Percentiles rank a stretch among this genome's conserved stretches.
phyloP scores from a whole-genome alignment of 768 basidiomycete species.

The Auricularia sp. region DNA sequence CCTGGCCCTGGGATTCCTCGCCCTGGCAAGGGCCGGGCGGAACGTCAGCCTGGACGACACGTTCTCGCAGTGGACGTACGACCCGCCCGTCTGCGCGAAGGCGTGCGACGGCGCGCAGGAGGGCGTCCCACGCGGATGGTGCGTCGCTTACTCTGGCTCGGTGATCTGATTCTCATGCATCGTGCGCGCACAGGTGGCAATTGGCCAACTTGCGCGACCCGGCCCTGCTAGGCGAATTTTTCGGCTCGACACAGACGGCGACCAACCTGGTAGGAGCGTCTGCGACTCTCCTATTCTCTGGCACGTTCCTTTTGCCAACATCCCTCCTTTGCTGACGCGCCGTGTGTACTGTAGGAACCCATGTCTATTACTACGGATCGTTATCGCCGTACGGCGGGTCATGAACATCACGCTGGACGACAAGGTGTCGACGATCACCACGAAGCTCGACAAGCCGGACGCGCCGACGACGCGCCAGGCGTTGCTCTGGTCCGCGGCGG shows the following conservation, averaged over 20 bases:
- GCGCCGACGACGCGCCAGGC: background rate
- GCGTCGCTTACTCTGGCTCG: background rate
- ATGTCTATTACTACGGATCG: background rate
- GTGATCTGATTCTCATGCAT: background rate
- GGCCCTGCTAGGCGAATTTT: background rate
- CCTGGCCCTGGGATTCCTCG: background rate
- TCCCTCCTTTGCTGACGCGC: background rate
- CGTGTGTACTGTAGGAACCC: background rate
- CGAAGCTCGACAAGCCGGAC: background rate
- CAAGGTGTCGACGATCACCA: background rate
- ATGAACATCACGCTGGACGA: slow-evolving; percentile 1
- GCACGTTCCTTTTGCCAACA: background rate
- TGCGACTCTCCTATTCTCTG: background rate
- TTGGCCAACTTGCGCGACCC: background rate
- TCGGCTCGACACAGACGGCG: background rate
- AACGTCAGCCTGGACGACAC: background rate
- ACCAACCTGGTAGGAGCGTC: background rate
- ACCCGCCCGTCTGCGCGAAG: background rate
- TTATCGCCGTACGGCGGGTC: background rate
- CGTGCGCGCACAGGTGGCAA: background rate
- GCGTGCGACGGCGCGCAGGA: background rate
- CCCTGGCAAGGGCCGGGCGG: background rate
- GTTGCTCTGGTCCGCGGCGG: background rate
- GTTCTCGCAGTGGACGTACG: background rate
- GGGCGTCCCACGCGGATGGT: background rate